Conservation (phyloP, 2,329 filamentous ascomycete genomes). For the Aureobasidium sp. region DNA sequence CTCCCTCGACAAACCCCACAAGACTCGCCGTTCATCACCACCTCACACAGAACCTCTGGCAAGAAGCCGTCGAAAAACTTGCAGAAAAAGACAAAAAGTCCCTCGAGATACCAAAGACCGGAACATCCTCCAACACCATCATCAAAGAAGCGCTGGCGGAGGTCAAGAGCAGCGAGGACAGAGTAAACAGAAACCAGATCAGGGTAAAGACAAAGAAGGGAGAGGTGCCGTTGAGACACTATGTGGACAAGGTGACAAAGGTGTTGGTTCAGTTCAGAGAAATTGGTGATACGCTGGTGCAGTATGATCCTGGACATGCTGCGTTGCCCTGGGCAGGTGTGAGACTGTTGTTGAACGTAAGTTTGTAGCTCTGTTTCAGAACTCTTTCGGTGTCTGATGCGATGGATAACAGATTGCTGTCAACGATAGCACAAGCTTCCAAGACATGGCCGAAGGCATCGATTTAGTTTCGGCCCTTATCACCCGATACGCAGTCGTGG, state of each 20-base stretch:
- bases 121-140: neutral
- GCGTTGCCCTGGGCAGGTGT: slow-evolving; percentile 30
- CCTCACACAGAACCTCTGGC: neutral
- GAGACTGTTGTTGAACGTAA: slow-evolving; percentile 24
- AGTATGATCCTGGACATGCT: slow-evolving; percentile 30
- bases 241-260: slow-evolving; percentile 25
- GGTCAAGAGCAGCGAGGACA: neutral
- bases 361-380: too few relatives aligned
- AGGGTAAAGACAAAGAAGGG: neutral
- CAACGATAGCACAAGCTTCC: slow-evolving; percentile 2
- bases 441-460: slow-evolving; percentile 9
- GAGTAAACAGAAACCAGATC: neutral
- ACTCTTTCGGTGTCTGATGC: too few relatives aligned
- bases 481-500: neutral
- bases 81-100: neutral
- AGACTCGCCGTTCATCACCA: neutral
- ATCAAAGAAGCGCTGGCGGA: neutral
- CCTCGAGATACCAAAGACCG: neutral
- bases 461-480: slow-evolving; percentile 5
- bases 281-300: slow-evolving; percentile 28
- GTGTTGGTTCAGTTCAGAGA: slow-evolving; percentile 26
- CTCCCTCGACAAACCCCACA: neutral
- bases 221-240: slow-evolving; percentile 19
- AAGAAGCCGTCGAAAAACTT: neutral
- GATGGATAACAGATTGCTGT: neutral